phyloP scores from a whole-genome alignment of 306 rosid species.

The Sechiopsis laciniata region DNA sequence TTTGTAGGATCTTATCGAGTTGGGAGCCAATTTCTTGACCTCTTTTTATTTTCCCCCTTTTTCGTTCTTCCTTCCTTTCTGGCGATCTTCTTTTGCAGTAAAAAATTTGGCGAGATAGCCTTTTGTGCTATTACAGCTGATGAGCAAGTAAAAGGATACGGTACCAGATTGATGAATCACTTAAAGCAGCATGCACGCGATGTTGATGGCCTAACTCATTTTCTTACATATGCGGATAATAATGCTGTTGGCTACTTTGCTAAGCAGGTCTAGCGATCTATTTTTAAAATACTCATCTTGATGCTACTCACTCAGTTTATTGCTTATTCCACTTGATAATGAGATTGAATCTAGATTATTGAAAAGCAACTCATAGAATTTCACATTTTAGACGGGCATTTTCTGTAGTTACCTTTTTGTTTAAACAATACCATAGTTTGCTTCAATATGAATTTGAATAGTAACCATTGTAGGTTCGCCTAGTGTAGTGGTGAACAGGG shows the following conservation, averaged over 20 bases:
- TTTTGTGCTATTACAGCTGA: conserved; percentile 93
- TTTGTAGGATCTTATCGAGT: conserved; percentile 3
- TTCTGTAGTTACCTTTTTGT: too few species aligned
- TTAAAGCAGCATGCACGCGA: conserved; percentile 89
- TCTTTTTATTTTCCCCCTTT: neutral
- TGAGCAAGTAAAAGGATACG: conserved; percentile 97
- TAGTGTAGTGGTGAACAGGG: too few species aligned
- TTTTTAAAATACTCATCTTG: conserved; percentile 17
- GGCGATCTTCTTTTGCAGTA: conserved; percentile 43
- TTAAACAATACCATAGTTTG: neutral
- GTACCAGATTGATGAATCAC: conserved; percentile 96
- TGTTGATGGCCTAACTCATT: conserved; percentile 88
- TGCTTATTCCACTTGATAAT: neutral
- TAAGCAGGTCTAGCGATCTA: conserved; percentile 61
- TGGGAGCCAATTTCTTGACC: conserved; percentile 11
- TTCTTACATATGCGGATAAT: conserved; percentile 95
- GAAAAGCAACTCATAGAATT: neutral
- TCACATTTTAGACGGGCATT: neutral
- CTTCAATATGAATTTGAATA: neutral
- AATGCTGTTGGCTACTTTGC: conserved; percentile 97
- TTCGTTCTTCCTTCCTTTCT: conserved; percentile 10
- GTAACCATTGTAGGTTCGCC: too few species aligned
- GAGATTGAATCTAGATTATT: neutral
- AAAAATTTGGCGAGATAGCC: conserved; percentile 90
- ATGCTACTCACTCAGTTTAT: neutral